Percentiles rank a stretch among this genome's conserved stretches.
Conservation (phyloP, 2,329 filamentous ascomycete genomes). For the Colletotrichum truncatum region DNA sequence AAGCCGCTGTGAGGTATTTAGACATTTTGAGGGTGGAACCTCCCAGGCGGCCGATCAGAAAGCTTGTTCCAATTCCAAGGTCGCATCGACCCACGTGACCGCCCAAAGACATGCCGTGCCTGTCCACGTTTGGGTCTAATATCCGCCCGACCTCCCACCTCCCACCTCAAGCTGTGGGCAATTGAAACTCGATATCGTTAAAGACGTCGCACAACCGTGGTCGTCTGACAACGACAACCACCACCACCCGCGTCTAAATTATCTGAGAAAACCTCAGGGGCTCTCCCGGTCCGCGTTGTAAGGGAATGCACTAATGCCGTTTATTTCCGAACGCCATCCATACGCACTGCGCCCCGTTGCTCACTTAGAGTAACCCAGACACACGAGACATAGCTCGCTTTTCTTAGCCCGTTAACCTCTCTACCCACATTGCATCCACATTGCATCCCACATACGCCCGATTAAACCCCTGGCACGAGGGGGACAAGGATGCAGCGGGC, state of each 20-base stretch:
- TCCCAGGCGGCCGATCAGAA: background rate
- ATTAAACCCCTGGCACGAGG: background rate
- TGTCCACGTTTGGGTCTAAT: slow-evolving; percentile 12
- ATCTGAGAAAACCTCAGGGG: background rate
- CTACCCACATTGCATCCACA: slow-evolving; percentile 9
- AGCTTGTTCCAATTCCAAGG: slow-evolving; percentile 27
- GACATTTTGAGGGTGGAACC: slow-evolving; percentile 7
- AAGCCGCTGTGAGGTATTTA: slow-evolving; percentile 1
- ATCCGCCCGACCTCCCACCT: slow-evolving; percentile 1
- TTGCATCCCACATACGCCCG: background rate
- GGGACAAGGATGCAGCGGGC: slow-evolving; percentile 8
- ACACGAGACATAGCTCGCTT: background rate
- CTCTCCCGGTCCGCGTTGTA: background rate
- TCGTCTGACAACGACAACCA: background rate
- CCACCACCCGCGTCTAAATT: background rate
- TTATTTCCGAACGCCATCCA: slow-evolving; percentile 1
- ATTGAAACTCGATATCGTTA: slow-evolving; percentile 14
- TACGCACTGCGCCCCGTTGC: background rate
- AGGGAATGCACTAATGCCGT: background rate
- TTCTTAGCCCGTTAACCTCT: background rate
- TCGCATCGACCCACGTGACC: slow-evolving; percentile 28
- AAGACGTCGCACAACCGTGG: background rate
- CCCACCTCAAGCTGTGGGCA: background rate
- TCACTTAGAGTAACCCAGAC: background rate
- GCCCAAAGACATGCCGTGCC: slow-evolving; percentile 1